A percentile compares a stretch with the other conserved stretches of the same genome.
Conservation (phyloP, 1,284 basidiomycete genomes). For the Heterobasidion irregulare region DNA sequence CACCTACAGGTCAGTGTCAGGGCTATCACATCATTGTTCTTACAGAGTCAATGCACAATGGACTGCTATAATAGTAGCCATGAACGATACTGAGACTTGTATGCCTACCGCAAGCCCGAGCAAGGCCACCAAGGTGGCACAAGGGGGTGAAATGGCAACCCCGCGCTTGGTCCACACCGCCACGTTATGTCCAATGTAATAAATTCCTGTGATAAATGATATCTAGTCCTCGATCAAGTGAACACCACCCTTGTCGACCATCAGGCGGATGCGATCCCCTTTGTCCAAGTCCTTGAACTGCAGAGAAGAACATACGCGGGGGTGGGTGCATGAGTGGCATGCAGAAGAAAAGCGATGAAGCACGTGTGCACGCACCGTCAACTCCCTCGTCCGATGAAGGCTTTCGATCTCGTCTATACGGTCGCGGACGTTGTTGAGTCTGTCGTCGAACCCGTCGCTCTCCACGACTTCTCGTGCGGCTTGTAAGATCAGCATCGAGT, state of each 20-base stretch:
- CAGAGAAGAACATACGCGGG: not conserved
- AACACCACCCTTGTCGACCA: constrained; percentile 52
- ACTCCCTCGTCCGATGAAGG: constrained; percentile 60
- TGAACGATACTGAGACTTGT: too few relatives aligned
- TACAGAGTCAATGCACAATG: too few relatives aligned
- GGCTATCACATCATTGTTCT: too few relatives aligned
- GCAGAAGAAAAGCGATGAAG: not conserved
- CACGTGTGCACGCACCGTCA: constrained; percentile 41
- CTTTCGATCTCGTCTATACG: constrained; percentile 73
- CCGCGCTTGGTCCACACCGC: too few relatives aligned
- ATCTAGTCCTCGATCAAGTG: constrained; percentile 12
- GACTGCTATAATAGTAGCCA: too few relatives aligned
- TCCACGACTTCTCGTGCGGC: constrained; percentile 63
- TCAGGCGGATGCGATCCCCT: constrained; percentile 49
- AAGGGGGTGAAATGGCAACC: too few relatives aligned
- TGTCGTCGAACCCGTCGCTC: constrained; percentile 65
- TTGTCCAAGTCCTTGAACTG: constrained; percentile 60
- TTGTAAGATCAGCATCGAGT: constrained; percentile 67
- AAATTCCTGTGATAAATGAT: too few relatives aligned
- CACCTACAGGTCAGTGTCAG: too few relatives aligned
- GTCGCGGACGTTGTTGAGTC: constrained; percentile 60
- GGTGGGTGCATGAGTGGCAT: not conserved
- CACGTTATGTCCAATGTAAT: too few relatives aligned
- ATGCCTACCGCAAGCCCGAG: too few relatives aligned
- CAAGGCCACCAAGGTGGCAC: too few relatives aligned